Evolutionary conservation across 2,329 filamentous ascomycete genomes (phyloP), one percentile per base, ranked within the genome.

Genomic region (Arthroderma uncinatum): DNA sequence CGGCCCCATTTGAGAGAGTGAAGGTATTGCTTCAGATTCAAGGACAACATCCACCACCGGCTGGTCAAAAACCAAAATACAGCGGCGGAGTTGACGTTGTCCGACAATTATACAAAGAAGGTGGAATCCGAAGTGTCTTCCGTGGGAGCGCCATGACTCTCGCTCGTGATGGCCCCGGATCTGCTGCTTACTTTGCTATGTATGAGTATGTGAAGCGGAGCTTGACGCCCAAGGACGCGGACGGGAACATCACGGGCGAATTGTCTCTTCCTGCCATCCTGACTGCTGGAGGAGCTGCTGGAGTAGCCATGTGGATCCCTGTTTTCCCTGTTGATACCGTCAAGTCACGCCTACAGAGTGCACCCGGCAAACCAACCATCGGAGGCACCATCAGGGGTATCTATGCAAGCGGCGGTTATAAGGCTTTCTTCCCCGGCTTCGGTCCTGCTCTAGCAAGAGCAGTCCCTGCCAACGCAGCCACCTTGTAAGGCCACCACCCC

Each of bases 1-100:
- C 93, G n/a, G 93, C 93, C 3, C 93, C 93, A 60, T 97, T 98
- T 71, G 93, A 98, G 80, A 92, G 93, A 68, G 90, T 98, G 65
- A 98, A 98, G 76, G 92, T 98, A 57, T 90, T 98, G 62, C 85
- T 98, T 1, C 93, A 98, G 73, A 94, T 97, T 64, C 93, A 97
- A 75, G 91, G 90, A 67, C 90, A 96, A 74, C 90, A 91, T 74
- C 76, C 80, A 55, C 84, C 93, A 40, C 83, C 84, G 0, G 88
- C 91, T 0, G 92, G 91, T 67, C 87, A 96, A 76, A 94, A 95
- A 74, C 91, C 90, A 14, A 89, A 88, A 68, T 97, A 97, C 79
- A 81, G 79, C 47, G 91, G 91, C 68, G 90, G 87, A 59, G 62
- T 87, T 54, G 93, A 97, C 73, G 93, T 97, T 52, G 93, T 96